Conservation (phyloP, 345 rosid genomes). For the Syzygium aromaticum region DNA sequence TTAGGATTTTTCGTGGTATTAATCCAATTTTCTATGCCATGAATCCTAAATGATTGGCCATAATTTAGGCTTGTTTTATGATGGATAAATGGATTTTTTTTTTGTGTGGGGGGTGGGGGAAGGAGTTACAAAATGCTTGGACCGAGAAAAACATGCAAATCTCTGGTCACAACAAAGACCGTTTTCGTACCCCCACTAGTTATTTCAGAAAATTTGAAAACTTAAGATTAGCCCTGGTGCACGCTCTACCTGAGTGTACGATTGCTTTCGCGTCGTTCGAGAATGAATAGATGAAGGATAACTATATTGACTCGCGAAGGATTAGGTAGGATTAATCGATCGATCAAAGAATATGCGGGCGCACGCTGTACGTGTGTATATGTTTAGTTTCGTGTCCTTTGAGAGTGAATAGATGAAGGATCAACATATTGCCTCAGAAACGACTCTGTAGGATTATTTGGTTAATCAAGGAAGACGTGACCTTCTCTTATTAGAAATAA, state of each 20-base stretch:
- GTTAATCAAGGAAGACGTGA: not conserved
- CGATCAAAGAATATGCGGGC: not conserved
- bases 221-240: too few species aligned
- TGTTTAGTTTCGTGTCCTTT: not conserved
- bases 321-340: not conserved
- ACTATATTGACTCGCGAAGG: not conserved
- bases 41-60: too few species aligned
- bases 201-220: too few species aligned
- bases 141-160: too few species aligned
- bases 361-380: not conserved
- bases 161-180: too few species aligned
- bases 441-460: not conserved
- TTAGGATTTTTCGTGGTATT: too few species aligned
- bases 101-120: too few species aligned
- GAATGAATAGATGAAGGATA: not conserved
- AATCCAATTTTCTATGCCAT: too few species aligned
- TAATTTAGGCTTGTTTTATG: too few species aligned
- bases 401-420: not conserved
- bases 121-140: too few species aligned
- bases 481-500: not conserved
- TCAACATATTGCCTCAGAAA: not conserved
- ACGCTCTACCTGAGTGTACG: not conserved
- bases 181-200: too few species aligned
- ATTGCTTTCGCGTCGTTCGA: not conserved
- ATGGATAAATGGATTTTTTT: too few species aligned